A percentile compares a stretch with the other conserved stretches of the same genome.
Conservation (phyloP, 2,329 filamentous ascomycete genomes). For the Sphaceloma murrayae region DNA sequence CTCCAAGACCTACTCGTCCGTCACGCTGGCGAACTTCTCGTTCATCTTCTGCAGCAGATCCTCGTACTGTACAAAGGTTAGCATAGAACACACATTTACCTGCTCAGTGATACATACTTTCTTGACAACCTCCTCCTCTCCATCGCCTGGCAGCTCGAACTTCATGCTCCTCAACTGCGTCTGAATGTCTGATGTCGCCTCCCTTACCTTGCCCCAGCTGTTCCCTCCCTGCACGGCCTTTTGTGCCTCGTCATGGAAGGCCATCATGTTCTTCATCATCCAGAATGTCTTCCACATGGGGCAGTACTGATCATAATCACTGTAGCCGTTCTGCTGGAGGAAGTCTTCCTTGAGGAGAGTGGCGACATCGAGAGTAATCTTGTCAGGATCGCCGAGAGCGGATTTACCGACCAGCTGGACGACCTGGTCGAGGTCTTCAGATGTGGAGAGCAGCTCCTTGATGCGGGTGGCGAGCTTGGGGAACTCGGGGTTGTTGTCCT, state of each 20-base stretch:
- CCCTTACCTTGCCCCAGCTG: conserved; percentile 85
- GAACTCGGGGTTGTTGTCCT: conserved; percentile 89
- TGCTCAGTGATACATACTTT: conserved; percentile 51
- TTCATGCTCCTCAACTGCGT: conserved; percentile 81
- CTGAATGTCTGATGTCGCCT: conserved; percentile 81
- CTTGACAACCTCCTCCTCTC: conserved; percentile 68
- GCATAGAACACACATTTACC: conserved; percentile 20
- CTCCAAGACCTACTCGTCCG: conserved; percentile 74
- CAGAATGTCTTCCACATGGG: conserved; percentile 99
- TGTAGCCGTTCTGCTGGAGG: conserved; percentile 97
- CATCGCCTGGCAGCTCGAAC: conserved; percentile 85
- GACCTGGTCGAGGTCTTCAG: conserved; percentile 95
- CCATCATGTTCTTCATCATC: conserved; percentile 99
- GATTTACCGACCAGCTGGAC: conserved; percentile 98
- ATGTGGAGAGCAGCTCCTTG: conserved; percentile 85
- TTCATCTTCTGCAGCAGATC: conserved; percentile 81
- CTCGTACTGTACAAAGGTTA: conserved; percentile 63
- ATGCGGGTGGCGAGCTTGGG: conserved; percentile 85
- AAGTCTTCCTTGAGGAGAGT: conserved; percentile 95
- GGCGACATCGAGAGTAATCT: conserved; percentile 93
- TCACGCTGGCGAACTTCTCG: conserved; percentile 93
- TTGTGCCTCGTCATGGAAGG: conserved; percentile 93
- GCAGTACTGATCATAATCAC: conserved; percentile 98
- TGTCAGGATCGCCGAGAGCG: conserved; percentile 89
- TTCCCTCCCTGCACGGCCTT: conserved; percentile 89